These are phyloP conservation scores for Ceratopteris richardii DNA, from an alignment of 75 land plant genomes.

Conservation along the genomic window DNA sequence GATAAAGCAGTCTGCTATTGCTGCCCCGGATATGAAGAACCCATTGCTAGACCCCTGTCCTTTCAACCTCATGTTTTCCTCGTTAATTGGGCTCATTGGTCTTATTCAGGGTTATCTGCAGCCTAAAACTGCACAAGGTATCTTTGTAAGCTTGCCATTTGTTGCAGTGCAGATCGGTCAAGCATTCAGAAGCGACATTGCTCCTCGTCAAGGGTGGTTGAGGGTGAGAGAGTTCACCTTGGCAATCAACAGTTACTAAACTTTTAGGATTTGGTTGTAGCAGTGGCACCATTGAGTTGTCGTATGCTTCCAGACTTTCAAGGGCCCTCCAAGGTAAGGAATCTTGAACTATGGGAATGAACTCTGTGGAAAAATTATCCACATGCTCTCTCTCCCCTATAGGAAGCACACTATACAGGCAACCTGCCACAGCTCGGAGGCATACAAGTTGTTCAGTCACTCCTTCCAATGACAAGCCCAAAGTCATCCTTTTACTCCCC, in stretches of 20 bases:
- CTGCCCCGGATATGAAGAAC: conserved; percentile 86
- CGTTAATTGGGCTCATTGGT: conserved; percentile 92
- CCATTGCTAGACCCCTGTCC: conserved; percentile 88
- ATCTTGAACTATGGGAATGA: conserved; percentile 30
- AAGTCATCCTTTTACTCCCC: not conserved
- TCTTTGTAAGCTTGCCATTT: conserved; percentile 96
- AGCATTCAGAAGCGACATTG: conserved; percentile 94
- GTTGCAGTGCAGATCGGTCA: conserved; percentile 98
- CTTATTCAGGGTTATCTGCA: conserved; percentile 72
- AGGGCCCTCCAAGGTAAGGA: conserved; percentile 90
- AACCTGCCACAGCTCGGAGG: not conserved
- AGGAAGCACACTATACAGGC: not conserved
- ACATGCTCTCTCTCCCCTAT: conserved; percentile 21
- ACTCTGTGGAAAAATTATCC: conserved; percentile 34
- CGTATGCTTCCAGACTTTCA: too few relatives aligned
- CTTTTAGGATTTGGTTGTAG: conserved; percentile 21
- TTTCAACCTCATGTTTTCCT: conserved; percentile 91
- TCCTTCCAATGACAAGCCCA: not conserved
- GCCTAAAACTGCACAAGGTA: conserved; percentile 98
- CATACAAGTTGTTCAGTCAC: not conserved
- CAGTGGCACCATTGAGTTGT: conserved; percentile 3
- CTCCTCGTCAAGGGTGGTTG: conserved; percentile 88
- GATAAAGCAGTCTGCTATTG: conserved; percentile 79
- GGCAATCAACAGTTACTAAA: conserved; percentile 36
- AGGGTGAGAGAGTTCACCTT: conserved; percentile 90